phyloP scores from a whole-genome alignment of 192 early-diverging fungal species.

The Coemansia sp. region DNA sequence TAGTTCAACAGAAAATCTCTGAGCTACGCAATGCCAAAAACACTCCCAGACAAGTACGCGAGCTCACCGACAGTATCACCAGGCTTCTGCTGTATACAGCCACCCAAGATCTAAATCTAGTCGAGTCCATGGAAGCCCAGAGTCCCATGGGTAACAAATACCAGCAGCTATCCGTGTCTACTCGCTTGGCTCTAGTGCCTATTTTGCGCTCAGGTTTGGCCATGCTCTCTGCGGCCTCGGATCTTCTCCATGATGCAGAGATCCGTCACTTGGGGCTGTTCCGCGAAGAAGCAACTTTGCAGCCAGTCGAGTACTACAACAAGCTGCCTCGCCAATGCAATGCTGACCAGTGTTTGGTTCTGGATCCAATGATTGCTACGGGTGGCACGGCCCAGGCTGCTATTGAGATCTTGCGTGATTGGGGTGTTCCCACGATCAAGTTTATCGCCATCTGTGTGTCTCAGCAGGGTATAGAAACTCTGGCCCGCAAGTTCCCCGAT shows the following conservation, averaged over 20 bases:
- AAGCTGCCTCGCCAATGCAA: constrained; percentile 70
- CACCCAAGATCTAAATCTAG: constrained; percentile 45
- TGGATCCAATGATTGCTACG: constrained; percentile 85
- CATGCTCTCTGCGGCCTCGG: constrained; percentile 54
- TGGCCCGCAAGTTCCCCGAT: constrained; percentile 52
- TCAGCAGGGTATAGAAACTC: constrained; percentile 44
- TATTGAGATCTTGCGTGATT: constrained; percentile 72
- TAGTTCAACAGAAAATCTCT: constrained; percentile 57
- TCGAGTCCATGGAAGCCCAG: constrained; percentile 16
- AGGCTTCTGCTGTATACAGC: constrained; percentile 63
- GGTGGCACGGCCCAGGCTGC: constrained; percentile 75
- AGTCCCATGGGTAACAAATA: constrained; percentile 55
- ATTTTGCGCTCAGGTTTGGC: constrained; percentile 63
- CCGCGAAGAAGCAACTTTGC: constrained; percentile 73
- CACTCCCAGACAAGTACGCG: constrained; percentile 51
- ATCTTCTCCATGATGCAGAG: constrained; percentile 64
- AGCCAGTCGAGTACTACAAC: constrained; percentile 93
- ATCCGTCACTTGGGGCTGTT: constrained; percentile 78
- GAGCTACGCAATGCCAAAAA: constrained; percentile 52
- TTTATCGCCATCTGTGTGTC: constrained; percentile 65
- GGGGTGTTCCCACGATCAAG: constrained; percentile 72
- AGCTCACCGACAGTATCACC: constrained; percentile 54
- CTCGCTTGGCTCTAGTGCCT: constrained; percentile 56
- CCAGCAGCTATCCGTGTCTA: constrained; percentile 28
- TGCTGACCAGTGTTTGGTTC: constrained; percentile 64